Conservation (phyloP, 352 stramenopile genomes). For the Phytophthora kernoviae region DNA sequence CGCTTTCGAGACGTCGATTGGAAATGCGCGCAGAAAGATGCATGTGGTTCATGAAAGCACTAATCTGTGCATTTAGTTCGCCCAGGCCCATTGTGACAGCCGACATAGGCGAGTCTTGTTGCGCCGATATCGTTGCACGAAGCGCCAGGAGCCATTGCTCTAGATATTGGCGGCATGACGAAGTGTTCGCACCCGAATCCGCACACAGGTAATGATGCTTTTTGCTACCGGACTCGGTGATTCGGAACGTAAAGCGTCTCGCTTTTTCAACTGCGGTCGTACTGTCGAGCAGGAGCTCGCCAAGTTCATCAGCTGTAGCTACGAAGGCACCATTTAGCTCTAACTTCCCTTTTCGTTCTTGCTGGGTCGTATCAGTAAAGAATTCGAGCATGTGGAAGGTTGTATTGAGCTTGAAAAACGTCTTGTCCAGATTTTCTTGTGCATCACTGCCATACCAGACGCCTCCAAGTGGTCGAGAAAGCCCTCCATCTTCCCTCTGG, state of each 20-base stretch:
- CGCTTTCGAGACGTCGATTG: slow-evolving; percentile 22
- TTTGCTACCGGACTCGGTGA: slow-evolving; percentile 38
- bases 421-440: slow-evolving; percentile 50
- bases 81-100: slow-evolving; percentile 28
- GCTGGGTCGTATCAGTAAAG: slow-evolving; percentile 53
- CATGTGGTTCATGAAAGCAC: slow-evolving; percentile 51
- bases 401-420: slow-evolving; percentile 56
- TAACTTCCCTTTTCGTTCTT: slow-evolving; percentile 45
- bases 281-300: slow-evolving; percentile 33
- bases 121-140: slow-evolving; percentile 3
- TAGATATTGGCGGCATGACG: slow-evolving; percentile 48
- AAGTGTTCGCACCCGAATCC: slow-evolving; percentile 28
- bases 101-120: neutral
- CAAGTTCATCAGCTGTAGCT: slow-evolving; percentile 60
- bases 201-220: slow-evolving; percentile 66
- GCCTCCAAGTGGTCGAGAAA: slow-evolving; percentile 63
- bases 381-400: slow-evolving; percentile 64
- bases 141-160: slow-evolving; percentile 61
- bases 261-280: slow-evolving; percentile 57
- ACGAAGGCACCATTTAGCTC: slow-evolving; percentile 49
- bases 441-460: slow-evolving; percentile 22
- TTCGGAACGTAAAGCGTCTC: slow-evolving; percentile 68
- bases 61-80: slow-evolving; percentile 49
- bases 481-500: slow-evolving; percentile 66
- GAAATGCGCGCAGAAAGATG: slow-evolving; percentile 54